Percentiles rank a stretch among this genome's conserved stretches.
phyloP scores from a whole-genome alignment of 345 rosid species.

The Salix suchowensis region DNA sequence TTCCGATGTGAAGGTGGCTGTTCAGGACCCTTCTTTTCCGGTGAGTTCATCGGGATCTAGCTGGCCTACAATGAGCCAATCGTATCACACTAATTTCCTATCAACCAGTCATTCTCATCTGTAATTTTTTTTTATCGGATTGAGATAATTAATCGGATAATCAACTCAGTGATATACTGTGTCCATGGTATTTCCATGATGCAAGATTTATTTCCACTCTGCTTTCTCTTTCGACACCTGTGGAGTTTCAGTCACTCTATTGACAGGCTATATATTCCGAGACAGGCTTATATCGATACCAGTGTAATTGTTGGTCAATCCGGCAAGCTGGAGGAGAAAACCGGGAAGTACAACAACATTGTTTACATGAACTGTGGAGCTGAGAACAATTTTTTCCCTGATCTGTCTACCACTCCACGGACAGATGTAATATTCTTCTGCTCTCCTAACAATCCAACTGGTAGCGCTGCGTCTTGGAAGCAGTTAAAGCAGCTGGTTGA shows the following conservation, averaged over 20 bases:
- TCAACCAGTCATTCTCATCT: too few species aligned
- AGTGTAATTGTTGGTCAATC: constrained; percentile 76
- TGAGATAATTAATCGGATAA: background rate
- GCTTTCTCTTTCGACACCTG: too few species aligned
- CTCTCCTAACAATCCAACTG: constrained; percentile 93
- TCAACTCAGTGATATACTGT: background rate
- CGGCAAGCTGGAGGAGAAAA: constrained; percentile 46
- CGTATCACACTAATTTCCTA: too few species aligned
- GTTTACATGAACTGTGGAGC: constrained; percentile 62
- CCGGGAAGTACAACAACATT: constrained; percentile 52
- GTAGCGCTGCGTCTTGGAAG: constrained; percentile 54
- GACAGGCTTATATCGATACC: constrained; percentile 72
- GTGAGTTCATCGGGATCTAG: constrained; percentile 15
- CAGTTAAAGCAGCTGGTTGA: constrained; percentile 59
- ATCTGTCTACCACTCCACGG: constrained; percentile 42
- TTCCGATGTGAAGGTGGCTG: constrained; percentile 33
- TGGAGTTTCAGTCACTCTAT: too few species aligned
- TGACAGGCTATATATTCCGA: background rate
- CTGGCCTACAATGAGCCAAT: background rate
- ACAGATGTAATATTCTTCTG: constrained; percentile 88
- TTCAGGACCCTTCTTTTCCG: constrained; percentile 51
- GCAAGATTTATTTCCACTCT: too few species aligned
- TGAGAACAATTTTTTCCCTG: constrained; percentile 65
- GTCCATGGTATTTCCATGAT: too few species aligned
- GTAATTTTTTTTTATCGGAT: background rate